Evolutionary conservation across 2,329 filamentous ascomycete genomes (phyloP), one percentile per base, ranked within the genome.

Genomic region (Lachnellula willkommii): DNA sequence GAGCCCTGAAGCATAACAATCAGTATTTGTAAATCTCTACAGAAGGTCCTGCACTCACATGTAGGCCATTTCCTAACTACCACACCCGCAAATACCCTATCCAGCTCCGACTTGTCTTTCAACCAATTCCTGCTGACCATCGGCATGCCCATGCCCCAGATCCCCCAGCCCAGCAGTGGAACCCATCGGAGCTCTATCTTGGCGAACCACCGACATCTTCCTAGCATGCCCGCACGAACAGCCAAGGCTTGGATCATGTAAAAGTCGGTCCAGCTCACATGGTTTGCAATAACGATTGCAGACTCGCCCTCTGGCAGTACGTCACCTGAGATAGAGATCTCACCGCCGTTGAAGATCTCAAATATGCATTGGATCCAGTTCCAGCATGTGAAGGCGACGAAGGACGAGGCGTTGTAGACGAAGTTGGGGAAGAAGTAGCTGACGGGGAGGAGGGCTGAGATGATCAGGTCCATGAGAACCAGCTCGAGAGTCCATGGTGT

Each of bases 101-200:
- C 75, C 61, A 86, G 73, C 69, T 85, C 81, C 15, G 67, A 68
- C 64, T 75, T 74, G 66, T 86, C 82, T 56, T 73, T 73, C 62
- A 77, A 74, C 82, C 83, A 85, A 53, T 80, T 78, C 52, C 82
- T 72, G 63, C 75, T 82, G 22, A 85, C 80, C 70, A 85, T 74
- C 6, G 82, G 82, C 80, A 85, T 84, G 2, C 81, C 80, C 75
- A 85, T 82, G 3, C 78, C 81, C 81, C 81, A 84, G 36, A 85
- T 72, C 2, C 81, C 83, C 82, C 82, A 85, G 17, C 82, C 82
- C 7, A 85, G 72, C 57, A 86, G 79, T 4, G 82, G 82, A 12
- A 85, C 78, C 70, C 76, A 74, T 57, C 76, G 76, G 56, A 86
- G 73, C 67, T 83, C 76, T 56, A 77, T 75, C 70, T 85, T 86